phyloP scores from a whole-genome alignment of 441 rosid genomes.

The Jatropha multifida region DNA sequence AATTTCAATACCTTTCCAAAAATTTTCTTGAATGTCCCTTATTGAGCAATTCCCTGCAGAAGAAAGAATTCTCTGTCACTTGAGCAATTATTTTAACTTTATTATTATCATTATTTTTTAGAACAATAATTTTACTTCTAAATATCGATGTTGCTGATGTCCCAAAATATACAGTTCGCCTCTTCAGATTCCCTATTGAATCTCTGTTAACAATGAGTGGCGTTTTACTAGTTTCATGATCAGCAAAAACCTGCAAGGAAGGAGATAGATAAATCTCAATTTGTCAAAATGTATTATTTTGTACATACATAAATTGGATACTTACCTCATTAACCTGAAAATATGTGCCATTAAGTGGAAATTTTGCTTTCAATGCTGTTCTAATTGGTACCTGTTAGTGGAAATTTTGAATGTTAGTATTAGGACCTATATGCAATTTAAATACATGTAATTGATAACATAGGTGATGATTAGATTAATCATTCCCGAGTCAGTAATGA shows the following conservation, averaged over 20 bases:
- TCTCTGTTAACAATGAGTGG: conserved; percentile 10
- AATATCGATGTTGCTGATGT: conserved; percentile 16
- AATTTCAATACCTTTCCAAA: conserved; percentile 17
- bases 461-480: too few species aligned
- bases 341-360: conserved; percentile 72
- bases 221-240: conserved; percentile 3
- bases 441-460: too few species aligned
- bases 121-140: conserved; percentile 8
- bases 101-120: background rate
- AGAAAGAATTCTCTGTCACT: background rate
- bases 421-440: too few species aligned
- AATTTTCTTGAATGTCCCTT: conserved; percentile 10
- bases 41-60: background rate
- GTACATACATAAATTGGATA: background rate
- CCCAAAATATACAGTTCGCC: conserved; percentile 13
- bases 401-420: too few species aligned
- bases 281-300: background rate
- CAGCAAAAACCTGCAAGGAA: conserved; percentile 21
- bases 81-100: background rate
- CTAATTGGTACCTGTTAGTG: conserved; percentile 52
- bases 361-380: conserved; percentile 47
- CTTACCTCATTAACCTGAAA: conserved; percentile 67
- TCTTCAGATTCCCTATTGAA: background rate
- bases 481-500: too few species aligned
- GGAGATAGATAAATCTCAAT: background rate